Percentiles rank a stretch among this genome's conserved stretches.
phyloP scores from a whole-genome alignment of 495 filamentous ascomycete species.

The Xylaria palmicola region DNA sequence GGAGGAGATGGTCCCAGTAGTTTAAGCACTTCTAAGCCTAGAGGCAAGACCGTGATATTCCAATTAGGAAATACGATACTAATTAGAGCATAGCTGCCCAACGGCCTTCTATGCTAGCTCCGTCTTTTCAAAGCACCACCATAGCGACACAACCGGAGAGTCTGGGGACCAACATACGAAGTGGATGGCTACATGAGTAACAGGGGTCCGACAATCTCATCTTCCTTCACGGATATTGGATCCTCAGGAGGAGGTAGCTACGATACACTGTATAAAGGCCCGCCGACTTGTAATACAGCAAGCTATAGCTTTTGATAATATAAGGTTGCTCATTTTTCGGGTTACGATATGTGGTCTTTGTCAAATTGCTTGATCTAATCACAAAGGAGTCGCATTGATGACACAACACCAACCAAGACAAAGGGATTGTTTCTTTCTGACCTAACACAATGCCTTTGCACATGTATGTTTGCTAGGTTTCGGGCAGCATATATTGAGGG shows the following conservation, averaged over 20 bases:
- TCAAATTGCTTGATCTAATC: too few relatives aligned
- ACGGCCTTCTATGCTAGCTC: not conserved
- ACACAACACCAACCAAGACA: too few relatives aligned
- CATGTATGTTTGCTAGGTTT: too few relatives aligned
- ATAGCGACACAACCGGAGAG: not conserved
- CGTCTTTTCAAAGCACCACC: not conserved
- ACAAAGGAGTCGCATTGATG: too few relatives aligned
- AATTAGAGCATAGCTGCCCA: not conserved
- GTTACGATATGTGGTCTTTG: too few relatives aligned
- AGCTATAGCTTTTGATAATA: not conserved
- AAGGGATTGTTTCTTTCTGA: too few relatives aligned
- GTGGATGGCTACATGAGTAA: conserved; percentile 1
- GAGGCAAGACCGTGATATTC: conserved; percentile 8
- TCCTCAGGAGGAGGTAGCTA: not conserved
- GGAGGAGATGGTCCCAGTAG: conserved; percentile 12
- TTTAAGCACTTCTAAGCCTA: conserved; percentile 19
- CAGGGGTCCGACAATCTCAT: too few relatives aligned
- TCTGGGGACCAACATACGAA: not conserved
- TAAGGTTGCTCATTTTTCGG: not conserved
- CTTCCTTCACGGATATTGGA: too few relatives aligned
- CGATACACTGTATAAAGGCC: not conserved
- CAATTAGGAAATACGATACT: not conserved
- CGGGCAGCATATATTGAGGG: not conserved
- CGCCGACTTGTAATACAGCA: not conserved
- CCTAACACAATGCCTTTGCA: too few relatives aligned